phyloP scores from a whole-genome alignment of 2,329 filamentous ascomycete species.

The Aspergillus ustus region DNA sequence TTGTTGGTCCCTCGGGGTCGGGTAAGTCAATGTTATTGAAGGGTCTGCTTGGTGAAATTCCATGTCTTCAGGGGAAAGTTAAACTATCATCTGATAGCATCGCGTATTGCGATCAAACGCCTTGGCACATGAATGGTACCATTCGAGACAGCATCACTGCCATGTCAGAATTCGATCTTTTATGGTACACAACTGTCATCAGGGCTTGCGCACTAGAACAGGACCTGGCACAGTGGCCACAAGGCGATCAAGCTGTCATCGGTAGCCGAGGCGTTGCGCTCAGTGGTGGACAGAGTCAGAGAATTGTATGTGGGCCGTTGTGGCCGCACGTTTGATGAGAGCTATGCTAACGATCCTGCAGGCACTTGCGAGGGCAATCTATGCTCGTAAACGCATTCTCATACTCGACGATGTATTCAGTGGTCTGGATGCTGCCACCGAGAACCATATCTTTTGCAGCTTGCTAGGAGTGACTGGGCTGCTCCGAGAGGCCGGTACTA shows the following conservation, averaged over 20 bases:
- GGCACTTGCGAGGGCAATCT: constrained; percentile 55
- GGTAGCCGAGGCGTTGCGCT: constrained; percentile 27
- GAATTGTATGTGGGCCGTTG: constrained; percentile 19
- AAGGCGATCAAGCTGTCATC: constrained; percentile 29
- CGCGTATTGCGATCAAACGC: constrained; percentile 26
- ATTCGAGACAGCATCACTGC: constrained; percentile 26
- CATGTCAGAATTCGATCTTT: constrained; percentile 15
- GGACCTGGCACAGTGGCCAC: constrained; percentile 27
- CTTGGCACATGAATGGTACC: constrained; percentile 24
- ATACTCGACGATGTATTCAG: constrained; percentile 56
- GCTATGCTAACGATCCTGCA: neutral
- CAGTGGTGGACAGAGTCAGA: constrained; percentile 26
- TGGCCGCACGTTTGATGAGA: neutral
- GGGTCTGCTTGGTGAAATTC: constrained; percentile 40
- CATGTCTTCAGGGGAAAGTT: constrained; percentile 8
- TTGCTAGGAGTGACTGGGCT: constrained; percentile 10
- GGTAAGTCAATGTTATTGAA: constrained; percentile 43
- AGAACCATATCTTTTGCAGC: constrained; percentile 13
- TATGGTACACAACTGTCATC: constrained; percentile 28
- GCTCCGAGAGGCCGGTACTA: neutral
- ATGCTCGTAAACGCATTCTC: constrained; percentile 44
- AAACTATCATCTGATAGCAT: constrained; percentile 21
- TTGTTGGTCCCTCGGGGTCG: constrained; percentile 51
- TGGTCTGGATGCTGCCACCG: constrained; percentile 28
- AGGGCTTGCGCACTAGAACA: constrained; percentile 24